Percentiles rank a stretch among this genome's conserved stretches.
These are phyloP conservation scores for Trichoderma simmonsii DNA, from an alignment of 2,329 filamentous ascomycete genomes.

Conservation along the genomic window DNA sequence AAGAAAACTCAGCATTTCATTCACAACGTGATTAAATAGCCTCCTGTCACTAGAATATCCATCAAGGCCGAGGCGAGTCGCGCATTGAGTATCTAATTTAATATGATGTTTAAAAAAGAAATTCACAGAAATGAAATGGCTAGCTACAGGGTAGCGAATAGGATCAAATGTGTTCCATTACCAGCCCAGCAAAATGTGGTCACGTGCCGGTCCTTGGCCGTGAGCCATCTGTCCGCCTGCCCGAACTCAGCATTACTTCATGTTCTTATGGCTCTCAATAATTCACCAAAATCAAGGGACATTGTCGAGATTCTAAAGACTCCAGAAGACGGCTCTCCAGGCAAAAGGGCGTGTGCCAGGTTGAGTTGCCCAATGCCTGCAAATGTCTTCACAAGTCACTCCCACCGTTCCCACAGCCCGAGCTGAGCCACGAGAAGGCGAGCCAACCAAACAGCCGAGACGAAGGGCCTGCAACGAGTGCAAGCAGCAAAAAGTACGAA, in stretches of 20 bases:
- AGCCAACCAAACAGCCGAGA: background rate
- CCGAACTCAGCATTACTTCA: background rate
- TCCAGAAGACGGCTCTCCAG: too few species aligned
- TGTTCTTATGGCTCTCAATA: background rate
- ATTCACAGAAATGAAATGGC: background rate
- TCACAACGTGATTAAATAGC: background rate
- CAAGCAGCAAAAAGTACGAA: constrained; percentile 4
- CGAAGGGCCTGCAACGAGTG: constrained; percentile 9
- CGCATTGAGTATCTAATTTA: background rate
- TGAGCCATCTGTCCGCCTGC: background rate
- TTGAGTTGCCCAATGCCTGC: background rate
- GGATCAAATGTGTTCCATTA: background rate
- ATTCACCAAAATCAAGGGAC: too few species aligned
- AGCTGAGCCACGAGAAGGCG: background rate
- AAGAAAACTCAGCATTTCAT: background rate
- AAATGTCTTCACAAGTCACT: background rate
- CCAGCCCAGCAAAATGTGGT: background rate
- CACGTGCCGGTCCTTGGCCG: background rate
- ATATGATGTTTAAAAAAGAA: background rate
- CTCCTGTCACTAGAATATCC: background rate
- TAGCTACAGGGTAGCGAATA: background rate
- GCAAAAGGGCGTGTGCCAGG: background rate
- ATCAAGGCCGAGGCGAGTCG: background rate
- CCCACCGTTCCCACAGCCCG: background rate
- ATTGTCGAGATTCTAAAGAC: background rate